Conservation (phyloP, 306 rosid genomes). For the Calophaca sinica region DNA sequence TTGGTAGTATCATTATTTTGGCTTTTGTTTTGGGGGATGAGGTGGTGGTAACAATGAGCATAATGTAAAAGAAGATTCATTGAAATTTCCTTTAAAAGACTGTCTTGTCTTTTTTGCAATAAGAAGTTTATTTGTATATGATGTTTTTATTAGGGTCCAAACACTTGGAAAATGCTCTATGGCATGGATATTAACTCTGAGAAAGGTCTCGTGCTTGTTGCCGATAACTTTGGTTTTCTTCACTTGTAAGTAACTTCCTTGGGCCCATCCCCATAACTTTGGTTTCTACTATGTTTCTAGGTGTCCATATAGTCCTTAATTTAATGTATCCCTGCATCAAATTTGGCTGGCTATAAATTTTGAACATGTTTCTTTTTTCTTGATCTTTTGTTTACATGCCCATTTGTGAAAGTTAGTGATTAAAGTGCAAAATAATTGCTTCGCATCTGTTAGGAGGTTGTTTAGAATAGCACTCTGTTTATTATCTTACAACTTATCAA, state of each 20-base stretch:
- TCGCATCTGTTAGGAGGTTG: conserved; percentile 21
- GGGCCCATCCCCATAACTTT: neutral
- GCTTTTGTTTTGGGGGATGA: neutral
- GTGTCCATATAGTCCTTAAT: neutral
- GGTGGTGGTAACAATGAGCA: neutral
- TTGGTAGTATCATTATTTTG: neutral
- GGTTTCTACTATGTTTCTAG: neutral
- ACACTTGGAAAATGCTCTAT: conserved; percentile 84
- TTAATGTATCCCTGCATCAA: neutral
- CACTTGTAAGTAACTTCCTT: conserved; percentile 65
- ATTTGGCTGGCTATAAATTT: conserved; percentile 9
- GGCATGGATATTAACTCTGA: conserved; percentile 95
- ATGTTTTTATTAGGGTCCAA: conserved; percentile 67
- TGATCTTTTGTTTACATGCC: neutral
- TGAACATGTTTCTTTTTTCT: neutral
- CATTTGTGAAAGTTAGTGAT: neutral
- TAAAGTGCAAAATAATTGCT: neutral
- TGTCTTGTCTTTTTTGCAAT: conserved; percentile 7
- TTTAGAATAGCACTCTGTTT: conserved; percentile 6
- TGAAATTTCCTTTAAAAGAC: neutral
- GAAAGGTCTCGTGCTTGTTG: conserved; percentile 77
- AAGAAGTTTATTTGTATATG: conserved; percentile 27
- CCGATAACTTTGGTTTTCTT: conserved; percentile 85
- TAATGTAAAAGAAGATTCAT: neutral
- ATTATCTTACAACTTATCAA: neutral